Percentiles rank a stretch among this genome's conserved stretches.
These are phyloP conservation scores for Kazachstania sp. DNA, from an alignment of 1,139 yeast genomes.

Conservation along the genomic window DNA sequence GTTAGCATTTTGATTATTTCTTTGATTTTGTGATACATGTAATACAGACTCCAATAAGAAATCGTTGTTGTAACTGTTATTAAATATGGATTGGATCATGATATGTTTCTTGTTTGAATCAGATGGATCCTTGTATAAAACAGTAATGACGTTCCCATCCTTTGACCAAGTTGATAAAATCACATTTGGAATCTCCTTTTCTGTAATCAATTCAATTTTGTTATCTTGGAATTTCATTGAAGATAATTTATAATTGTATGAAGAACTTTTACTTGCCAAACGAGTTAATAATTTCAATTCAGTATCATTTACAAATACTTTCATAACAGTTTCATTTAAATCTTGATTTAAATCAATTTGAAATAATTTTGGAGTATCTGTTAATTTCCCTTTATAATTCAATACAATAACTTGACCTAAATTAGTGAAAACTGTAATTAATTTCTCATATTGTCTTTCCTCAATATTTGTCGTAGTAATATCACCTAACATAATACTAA, in stretches of 20 bases:
- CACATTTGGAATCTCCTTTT: slow-evolving; percentile 32
- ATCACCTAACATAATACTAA: slow-evolving; percentile 23
- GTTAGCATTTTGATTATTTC: slow-evolving; percentile 2
- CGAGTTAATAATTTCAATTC: slow-evolving; percentile 14
- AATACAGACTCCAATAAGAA: slow-evolving; percentile 15
- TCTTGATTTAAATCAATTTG: slow-evolving; percentile 9
- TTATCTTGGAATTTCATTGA: slow-evolving; percentile 5
- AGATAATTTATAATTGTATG: slow-evolving; percentile 18
- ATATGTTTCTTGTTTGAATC: slow-evolving; percentile 23
- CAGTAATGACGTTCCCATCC: slow-evolving; percentile 37
- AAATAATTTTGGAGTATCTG: slow-evolving; percentile 17
- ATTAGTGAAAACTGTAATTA: slow-evolving; percentile 23
- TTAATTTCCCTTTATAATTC: slow-evolving; percentile 28
- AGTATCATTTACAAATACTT: slow-evolving; percentile 14
- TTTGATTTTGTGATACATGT: not conserved
- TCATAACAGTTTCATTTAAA: slow-evolving; percentile 18
- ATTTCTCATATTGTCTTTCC: slow-evolving; percentile 12
- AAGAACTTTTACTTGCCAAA: slow-evolving; percentile 9
- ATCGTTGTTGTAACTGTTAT: slow-evolving; percentile 15
- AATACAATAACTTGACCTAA: slow-evolving; percentile 21
- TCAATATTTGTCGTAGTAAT: slow-evolving; percentile 8
- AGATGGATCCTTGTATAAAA: slow-evolving; percentile 32
- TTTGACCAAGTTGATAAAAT: slow-evolving; percentile 39
- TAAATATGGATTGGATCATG: slow-evolving; percentile 27
- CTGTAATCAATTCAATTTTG: no score